Conservation (phyloP, 2,329 filamentous ascomycete genomes). For the Domatiomyces globalis region DNA sequence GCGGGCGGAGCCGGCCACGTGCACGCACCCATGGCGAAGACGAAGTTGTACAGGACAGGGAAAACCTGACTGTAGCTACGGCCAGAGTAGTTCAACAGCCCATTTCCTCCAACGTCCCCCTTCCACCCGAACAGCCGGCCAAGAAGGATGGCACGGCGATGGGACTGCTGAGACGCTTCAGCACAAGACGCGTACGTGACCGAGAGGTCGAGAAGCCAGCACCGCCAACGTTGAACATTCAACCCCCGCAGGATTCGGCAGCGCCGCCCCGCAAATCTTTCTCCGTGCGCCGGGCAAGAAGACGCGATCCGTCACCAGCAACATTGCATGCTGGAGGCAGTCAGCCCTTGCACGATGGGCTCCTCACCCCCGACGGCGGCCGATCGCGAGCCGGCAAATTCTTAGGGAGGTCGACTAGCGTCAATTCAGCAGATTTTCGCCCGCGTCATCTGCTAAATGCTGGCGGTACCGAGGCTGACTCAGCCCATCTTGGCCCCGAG, state of each 20-base stretch:
- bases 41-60: conserved; percentile 60
- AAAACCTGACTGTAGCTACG: conserved; percentile 45
- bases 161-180: conserved; percentile 75
- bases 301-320: conserved; percentile 39
- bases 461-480: conserved; percentile 40
- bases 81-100: conserved; percentile 30
- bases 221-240: conserved; percentile 66
- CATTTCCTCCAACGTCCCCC: conserved; percentile 4
- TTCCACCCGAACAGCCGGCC: conserved; percentile 40
- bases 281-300: conserved; percentile 55
- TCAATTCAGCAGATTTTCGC: conserved; percentile 73
- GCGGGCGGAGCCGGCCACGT: conserved; percentile 66
- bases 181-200: conserved; percentile 62
- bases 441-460: conserved; percentile 44
- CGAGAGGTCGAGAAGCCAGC: conserved; percentile 44
- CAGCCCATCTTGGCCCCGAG: conserved; percentile 40
- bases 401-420: conserved; percentile 75
- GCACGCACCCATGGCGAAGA: conserved; percentile 92
- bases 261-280: conserved; percentile 70
- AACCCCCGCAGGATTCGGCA: conserved; percentile 53
- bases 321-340: conserved; percentile 43
- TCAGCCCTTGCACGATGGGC: conserved; percentile 61
- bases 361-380: conserved; percentile 48
- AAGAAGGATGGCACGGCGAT: conserved; percentile 82
- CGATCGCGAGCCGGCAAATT: conserved; percentile 50